These are phyloP conservation scores for Cyberlindnera nakhonratchasimensis DNA, from an alignment of 805 yeast genomes.

Conservation along the genomic window DNA sequence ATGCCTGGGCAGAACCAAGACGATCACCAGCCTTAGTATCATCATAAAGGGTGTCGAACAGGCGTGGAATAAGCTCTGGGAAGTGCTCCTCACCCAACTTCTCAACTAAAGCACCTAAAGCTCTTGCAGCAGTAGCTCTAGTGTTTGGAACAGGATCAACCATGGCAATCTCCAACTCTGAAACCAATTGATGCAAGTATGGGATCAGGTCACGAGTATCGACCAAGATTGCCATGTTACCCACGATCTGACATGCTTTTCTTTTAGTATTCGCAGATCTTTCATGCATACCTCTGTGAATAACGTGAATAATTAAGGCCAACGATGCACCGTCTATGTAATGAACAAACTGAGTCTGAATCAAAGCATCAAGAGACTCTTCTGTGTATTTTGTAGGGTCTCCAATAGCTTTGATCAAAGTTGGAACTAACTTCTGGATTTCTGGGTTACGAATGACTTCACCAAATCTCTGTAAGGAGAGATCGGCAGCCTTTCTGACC, in stretches of 20 bases:
- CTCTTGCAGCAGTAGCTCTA: slow-evolving; percentile 96
- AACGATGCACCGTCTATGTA: slow-evolving; percentile 97
- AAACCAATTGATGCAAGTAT: slow-evolving; percentile 70
- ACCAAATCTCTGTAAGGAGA: slow-evolving; percentile 84
- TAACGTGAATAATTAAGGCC: slow-evolving; percentile 91
- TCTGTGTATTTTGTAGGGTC: slow-evolving; percentile 93
- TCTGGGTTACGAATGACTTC: slow-evolving; percentile 97
- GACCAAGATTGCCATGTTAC: slow-evolving; percentile 96
- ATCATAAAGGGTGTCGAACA: slow-evolving; percentile 73
- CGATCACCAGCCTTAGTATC: slow-evolving; percentile 82
- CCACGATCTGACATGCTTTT: slow-evolving; percentile 96
- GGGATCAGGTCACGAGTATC: slow-evolving; percentile 84
- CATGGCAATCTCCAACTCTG: slow-evolving; percentile 89
- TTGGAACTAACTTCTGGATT: slow-evolving; percentile 87
- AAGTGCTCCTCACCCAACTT: slow-evolving; percentile 93
- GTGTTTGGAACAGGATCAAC: slow-evolving; percentile 98
- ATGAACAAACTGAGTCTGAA: slow-evolving; percentile 91
- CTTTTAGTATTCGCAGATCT: slow-evolving; percentile 90
- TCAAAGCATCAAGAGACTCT: slow-evolving; percentile 77
- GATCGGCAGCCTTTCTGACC: slow-evolving; percentile 93
- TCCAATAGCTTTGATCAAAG: slow-evolving; percentile 85
- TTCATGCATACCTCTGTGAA: slow-evolving; percentile 92
- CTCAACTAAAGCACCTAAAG: slow-evolving; percentile 93
- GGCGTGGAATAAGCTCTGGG: slow-evolving; percentile 85
- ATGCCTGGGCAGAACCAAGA: slow-evolving; percentile 95